phyloP scores from a whole-genome alignment of 2,329 filamentous ascomycete genomes.

The Epichloe festucae region DNA sequence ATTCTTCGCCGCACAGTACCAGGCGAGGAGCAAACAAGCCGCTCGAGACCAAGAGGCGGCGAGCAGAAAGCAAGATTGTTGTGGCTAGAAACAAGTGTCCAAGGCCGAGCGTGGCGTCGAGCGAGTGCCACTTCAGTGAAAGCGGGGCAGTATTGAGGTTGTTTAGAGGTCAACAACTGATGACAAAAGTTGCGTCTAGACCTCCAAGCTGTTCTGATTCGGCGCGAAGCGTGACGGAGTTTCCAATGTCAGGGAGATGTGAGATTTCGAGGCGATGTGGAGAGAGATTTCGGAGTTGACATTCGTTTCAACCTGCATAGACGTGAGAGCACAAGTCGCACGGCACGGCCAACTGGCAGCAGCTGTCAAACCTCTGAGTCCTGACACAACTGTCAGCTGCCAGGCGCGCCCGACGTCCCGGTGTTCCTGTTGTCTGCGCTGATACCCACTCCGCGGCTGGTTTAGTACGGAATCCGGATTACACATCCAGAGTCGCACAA shows the following conservation, averaged over 20 bases:
- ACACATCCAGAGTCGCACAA: neutral
- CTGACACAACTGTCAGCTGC: neutral
- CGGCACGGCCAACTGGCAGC: neutral
- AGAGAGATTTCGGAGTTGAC: neutral
- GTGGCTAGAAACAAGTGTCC: constrained; percentile 1
- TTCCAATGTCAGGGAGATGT: neutral
- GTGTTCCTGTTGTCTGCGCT: neutral
- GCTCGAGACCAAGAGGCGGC: constrained; percentile 1
- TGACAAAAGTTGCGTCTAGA: neutral
- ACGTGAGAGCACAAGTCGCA: neutral
- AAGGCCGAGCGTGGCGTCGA: constrained; percentile 2
- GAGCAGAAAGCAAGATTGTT: neutral
- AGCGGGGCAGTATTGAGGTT: constrained; percentile 2
- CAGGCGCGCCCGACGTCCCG: neutral
- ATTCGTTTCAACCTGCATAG: neutral
- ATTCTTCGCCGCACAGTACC: constrained; percentile 2
- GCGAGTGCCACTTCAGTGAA: neutral
- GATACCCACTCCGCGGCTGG: neutral
- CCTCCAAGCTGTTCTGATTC: neutral
- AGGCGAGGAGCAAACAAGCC: neutral
- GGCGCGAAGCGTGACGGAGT: neutral
- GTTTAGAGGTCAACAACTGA: neutral
- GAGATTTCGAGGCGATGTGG: neutral
- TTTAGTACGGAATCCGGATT: neutral
- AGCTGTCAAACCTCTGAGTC: neutral